Conservation (phyloP, 2,329 filamentous ascomycete genomes). For the Incumbomyces lentus region DNA sequence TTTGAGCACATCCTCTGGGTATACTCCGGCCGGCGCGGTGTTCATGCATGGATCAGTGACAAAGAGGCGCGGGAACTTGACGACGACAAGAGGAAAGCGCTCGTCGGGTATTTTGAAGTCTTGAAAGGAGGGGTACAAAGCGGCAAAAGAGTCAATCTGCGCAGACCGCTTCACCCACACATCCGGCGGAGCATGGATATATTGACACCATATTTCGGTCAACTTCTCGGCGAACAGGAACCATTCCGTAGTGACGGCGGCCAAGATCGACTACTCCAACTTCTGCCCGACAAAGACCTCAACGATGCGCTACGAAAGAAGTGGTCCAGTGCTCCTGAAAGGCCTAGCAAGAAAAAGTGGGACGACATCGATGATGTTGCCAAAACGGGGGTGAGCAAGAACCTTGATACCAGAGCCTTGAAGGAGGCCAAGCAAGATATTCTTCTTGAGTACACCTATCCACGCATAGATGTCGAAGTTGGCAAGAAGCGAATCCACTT, state of each 20-base stretch:
- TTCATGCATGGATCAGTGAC: conserved; percentile 97
- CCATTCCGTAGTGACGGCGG: conserved; percentile 66
- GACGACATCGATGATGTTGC: conserved; percentile 82
- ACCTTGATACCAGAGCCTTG: conserved; percentile 62
- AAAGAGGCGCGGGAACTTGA: conserved; percentile 73
- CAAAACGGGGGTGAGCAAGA: conserved; percentile 60
- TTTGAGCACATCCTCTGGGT: conserved; percentile 98
- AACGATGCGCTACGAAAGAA: conserved; percentile 74
- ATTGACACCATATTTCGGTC: conserved; percentile 74
- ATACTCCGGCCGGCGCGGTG: conserved; percentile 91
- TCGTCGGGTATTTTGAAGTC: conserved; percentile 83
- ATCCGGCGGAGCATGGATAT: conserved; percentile 75
- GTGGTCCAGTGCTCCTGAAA: conserved; percentile 74
- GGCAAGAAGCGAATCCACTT: conserved; percentile 97
- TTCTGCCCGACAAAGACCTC: conserved; percentile 71
- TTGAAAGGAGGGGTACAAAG: conserved; percentile 77
- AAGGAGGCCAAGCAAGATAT: conserved; percentile 91
- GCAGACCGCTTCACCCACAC: conserved; percentile 82
- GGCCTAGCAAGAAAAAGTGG: conserved; percentile 76
- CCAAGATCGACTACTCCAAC: conserved; percentile 65
- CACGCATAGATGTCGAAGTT: conserved; percentile 90
- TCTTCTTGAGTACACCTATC: conserved; percentile 94
- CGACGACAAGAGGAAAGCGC: conserved; percentile 71
- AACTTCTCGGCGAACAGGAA: conserved; percentile 75
- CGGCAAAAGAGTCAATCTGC: conserved; percentile 76